phyloP scores from a whole-genome alignment of 2,329 filamentous ascomycete species.

The Lojkania enalia region DNA sequence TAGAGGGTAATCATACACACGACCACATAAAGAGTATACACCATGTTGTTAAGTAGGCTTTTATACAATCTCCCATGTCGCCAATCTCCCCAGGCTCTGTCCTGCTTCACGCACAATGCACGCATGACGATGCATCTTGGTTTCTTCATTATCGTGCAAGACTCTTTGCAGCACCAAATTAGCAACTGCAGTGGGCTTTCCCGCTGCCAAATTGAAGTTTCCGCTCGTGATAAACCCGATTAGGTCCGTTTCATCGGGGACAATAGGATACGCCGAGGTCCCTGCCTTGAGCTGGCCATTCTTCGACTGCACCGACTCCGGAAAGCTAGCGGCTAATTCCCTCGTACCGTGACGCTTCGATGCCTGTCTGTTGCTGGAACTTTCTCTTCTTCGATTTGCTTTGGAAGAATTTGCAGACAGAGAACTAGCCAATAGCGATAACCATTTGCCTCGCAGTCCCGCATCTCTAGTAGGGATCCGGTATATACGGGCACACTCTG shows the following conservation, averaged over 20 bases:
- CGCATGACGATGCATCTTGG: conserved; percentile 47
- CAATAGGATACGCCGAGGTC: conserved; percentile 59
- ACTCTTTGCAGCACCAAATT: conserved; percentile 66
- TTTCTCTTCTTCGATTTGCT: neutral
- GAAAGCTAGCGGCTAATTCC: conserved; percentile 26
- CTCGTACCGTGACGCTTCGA: conserved; percentile 12
- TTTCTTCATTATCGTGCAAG: conserved; percentile 26
- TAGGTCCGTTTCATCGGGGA: conserved; percentile 75
- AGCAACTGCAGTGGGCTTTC: conserved; percentile 75
- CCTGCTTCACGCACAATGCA: conserved; percentile 86
- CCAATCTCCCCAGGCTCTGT: conserved; percentile 76
- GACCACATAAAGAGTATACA: too few relatives aligned
- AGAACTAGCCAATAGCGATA: conserved; percentile 57
- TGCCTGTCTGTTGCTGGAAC: conserved; percentile 9
- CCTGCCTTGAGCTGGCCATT: conserved; percentile 27
- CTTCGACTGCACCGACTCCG: conserved; percentile 17
- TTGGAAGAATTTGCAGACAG: conserved; percentile 13
- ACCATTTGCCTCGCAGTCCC: conserved; percentile 71
- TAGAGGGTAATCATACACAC: too few relatives aligned
- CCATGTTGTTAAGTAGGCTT: neutral
- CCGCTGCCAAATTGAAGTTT: conserved; percentile 77
- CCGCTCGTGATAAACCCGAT: conserved; percentile 91
- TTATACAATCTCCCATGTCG: conserved; percentile 71
- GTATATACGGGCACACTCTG: conserved; percentile 79
- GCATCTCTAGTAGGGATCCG: conserved; percentile 66